Base-by-base conservation (phyloP, 176 grass and related monocot genomes). In the Dendrocalamus sinicus region DNA sequence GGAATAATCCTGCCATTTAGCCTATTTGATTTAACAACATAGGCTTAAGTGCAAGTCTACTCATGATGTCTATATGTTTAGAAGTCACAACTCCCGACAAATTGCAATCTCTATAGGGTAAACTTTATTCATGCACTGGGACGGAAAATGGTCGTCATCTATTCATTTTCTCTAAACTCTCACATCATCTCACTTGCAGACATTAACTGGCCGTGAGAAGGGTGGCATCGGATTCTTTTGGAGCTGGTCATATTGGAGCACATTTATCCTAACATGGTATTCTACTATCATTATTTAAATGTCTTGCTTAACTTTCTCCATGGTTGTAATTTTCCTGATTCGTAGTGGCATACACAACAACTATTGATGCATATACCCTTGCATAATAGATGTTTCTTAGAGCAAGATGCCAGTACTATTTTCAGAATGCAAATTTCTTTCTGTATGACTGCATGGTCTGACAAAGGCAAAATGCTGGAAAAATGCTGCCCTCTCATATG, bases 201-300 rank as follows among this genome's bases (percentile, higher is more conserved):
- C 96, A 82, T 91, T 99, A 78, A 82, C 75, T 76, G 78, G 76
- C 76, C 88, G 70, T 78, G 90, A 94, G 12, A 96, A 94, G 78
- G 90, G 90, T 76, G 96, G 88, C 76, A 94, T 99, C 82, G 94
- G 92, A 41, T 96, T 99, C 82, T 99, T 99, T 78, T 99, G 96
- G 96, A 94, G 96, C 67, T 96, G 94, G 90, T 99, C 96, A 16
- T 99, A 99, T 89, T 99, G 96, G 96, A 99, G 96, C 75, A 99
- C 96, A 81, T 99, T 99, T 89, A 89, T 99, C 84, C 89, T 99
- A 79, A 99, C 96, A 88, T 99, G 96, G 96, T 99, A 94, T 47
- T 30, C 22, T 55, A 43, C 5, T 71, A 63, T 39, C 16, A 78
- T 22, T 88, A 26, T 77, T 37, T 87, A 69, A 71, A 89, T 78